These are phyloP conservation scores for Lithohypha guttulata DNA, from an alignment of 2,329 filamentous ascomycete species.

Conservation along the genomic window DNA sequence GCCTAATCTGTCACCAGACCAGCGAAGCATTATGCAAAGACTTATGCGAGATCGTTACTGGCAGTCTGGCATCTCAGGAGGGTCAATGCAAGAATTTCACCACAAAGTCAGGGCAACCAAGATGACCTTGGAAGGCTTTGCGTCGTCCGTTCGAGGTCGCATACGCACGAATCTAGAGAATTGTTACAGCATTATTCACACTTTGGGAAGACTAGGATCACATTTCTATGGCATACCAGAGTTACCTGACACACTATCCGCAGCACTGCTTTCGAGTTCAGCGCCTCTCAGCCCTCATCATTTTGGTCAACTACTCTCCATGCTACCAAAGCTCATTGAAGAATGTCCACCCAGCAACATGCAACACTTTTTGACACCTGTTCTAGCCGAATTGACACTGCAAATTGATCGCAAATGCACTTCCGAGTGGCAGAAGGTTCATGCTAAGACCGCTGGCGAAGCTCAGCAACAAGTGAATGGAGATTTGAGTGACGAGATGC, in stretches of 20 bases:
- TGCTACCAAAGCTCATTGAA: slow-evolving; percentile 80
- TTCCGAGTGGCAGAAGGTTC: slow-evolving; percentile 70
- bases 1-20: slow-evolving; percentile 62
- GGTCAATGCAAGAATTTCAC: slow-evolving; percentile 95
- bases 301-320: slow-evolving; percentile 80
- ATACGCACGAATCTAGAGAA: slow-evolving; percentile 84
- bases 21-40: slow-evolving; percentile 64
- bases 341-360: slow-evolving; percentile 75
- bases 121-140: slow-evolving; percentile 80
- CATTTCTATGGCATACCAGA: slow-evolving; percentile 86
- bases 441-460: slow-evolving; percentile 44
- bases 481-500: slow-evolving; percentile 91
- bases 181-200: slow-evolving; percentile 88
- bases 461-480: slow-evolving; percentile 40
- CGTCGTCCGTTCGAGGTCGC: slow-evolving; percentile 81
- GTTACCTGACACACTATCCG: slow-evolving; percentile 69
- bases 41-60: slow-evolving; percentile 93
- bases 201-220: slow-evolving; percentile 75
- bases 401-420: slow-evolving; percentile 83
- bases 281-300: slow-evolving; percentile 81
- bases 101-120: slow-evolving; percentile 82
- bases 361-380: slow-evolving; percentile 69
- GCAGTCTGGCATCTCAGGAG: slow-evolving; percentile 93
- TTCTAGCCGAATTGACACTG: slow-evolving; percentile 69
- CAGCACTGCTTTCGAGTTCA: slow-evolving; percentile 74